These are phyloP conservation scores for Herpotrichia juniperi DNA, from an alignment of 2,329 filamentous ascomycete genomes.

Conservation along the genomic window DNA sequence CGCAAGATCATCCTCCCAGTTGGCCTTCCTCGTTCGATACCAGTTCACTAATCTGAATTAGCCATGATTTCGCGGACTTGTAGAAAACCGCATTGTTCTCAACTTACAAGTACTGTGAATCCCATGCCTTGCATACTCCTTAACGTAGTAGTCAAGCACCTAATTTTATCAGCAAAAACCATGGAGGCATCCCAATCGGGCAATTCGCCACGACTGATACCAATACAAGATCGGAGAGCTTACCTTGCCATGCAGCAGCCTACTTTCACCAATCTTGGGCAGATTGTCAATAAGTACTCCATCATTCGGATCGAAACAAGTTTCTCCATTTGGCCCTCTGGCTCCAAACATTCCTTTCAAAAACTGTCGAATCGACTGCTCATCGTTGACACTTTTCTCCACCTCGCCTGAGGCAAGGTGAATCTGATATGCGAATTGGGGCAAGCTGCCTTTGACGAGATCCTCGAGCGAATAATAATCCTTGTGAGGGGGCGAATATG, in stretches of 20 bases:
- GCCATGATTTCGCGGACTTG: slow-evolving; percentile 6
- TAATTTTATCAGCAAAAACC: slow-evolving; percentile 54
- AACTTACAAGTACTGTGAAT: slow-evolving; percentile 72
- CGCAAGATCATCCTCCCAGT: slow-evolving; percentile 75
- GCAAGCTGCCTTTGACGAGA: slow-evolving; percentile 63
- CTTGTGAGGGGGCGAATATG: slow-evolving; percentile 65
- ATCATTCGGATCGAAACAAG: slow-evolving; percentile 62
- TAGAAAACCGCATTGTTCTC: neutral
- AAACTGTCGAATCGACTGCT: slow-evolving; percentile 71
- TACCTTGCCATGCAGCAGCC: slow-evolving; percentile 67
- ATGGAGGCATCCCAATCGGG: slow-evolving; percentile 4
- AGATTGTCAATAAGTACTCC: slow-evolving; percentile 72
- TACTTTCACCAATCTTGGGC: slow-evolving; percentile 60
- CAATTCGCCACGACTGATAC: neutral
- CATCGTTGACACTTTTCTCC: slow-evolving; percentile 54
- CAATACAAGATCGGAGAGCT: slow-evolving; percentile 18
- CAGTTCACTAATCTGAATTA: slow-evolving; percentile 67
- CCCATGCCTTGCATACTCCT: slow-evolving; percentile 73
- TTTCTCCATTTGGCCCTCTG: slow-evolving; percentile 59
- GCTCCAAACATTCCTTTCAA: slow-evolving; percentile 76
- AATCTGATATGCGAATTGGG: slow-evolving; percentile 83
- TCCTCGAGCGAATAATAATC: slow-evolving; percentile 63
- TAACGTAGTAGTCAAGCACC: slow-evolving; percentile 73
- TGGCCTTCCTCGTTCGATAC: slow-evolving; percentile 78
- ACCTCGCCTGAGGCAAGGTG: slow-evolving; percentile 73